Evolutionary conservation across 345 rosid species (phyloP).

Genomic region (Pugionium cornutum): DNA sequence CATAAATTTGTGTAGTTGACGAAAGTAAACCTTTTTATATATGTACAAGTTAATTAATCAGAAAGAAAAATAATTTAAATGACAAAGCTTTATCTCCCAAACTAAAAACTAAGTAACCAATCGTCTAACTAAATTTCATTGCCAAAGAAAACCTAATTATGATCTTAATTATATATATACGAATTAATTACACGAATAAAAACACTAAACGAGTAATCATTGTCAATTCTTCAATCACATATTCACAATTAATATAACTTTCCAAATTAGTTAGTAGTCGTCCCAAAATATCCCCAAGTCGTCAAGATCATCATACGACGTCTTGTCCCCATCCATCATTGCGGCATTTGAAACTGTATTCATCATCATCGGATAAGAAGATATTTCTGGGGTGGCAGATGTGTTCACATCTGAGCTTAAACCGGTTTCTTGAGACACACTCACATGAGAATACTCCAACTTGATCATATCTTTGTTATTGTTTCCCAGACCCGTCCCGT

Average conservation of each 20-base stretch:
- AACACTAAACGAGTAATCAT: constrained; percentile 27
- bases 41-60: constrained; percentile 30
- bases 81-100: constrained; percentile 6
- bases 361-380: constrained; percentile 35
- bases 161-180: constrained; percentile 18
- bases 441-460: constrained; percentile 39
- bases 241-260: constrained; percentile 23
- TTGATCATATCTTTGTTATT: constrained; percentile 34
- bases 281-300: constrained; percentile 39
- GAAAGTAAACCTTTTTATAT: neutral
- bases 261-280: constrained; percentile 20
- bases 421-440: constrained; percentile 61
- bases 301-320: constrained; percentile 32
- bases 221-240: constrained; percentile 32
- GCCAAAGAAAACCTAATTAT: constrained; percentile 29
- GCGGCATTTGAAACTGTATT: constrained; percentile 2
- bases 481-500: constrained; percentile 37
- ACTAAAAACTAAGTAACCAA: constrained; percentile 33
- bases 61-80: constrained; percentile 20
- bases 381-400: constrained; percentile 48
- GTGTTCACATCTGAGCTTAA: constrained; percentile 51
- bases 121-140: constrained; percentile 28
- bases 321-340: constrained; percentile 30
- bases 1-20: no score
- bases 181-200: constrained; percentile 15